Evolutionary conservation across 2,329 filamentous ascomycete genomes (phyloP), one percentile per base, ranked within the genome.

Genomic region (Waltergamsia citrina): DNA sequence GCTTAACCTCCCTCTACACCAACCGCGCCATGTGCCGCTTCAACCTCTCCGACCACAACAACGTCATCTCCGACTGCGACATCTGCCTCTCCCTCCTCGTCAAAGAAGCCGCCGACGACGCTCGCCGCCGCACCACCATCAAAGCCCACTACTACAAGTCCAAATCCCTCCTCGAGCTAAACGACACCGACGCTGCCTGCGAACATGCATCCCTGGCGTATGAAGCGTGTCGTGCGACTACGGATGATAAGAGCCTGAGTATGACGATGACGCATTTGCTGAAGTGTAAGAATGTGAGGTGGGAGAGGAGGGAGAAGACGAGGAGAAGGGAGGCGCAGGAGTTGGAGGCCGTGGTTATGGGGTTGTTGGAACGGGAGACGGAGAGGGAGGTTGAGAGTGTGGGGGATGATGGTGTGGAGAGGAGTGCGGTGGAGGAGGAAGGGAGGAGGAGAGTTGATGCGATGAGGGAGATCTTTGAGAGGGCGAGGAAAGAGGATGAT

Each of bases 1-100:
- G 66, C 36, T 92, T 94, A 52, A 75, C 82, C 2, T 67, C 81
- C 20, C 71, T 94, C 33, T 95, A 87, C 60, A 90, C 86, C 25
- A 96, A 95, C 60, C 84, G 88, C 35, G 85, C 87, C 33, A 82
- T 94, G 60, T 78, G 82, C 4, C 76, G 87, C 26, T 67, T 92
- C 38, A 84, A 82, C 58, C 71, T 94, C 16, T 62, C 70, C 39
- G 67, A 76, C 46, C 93, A 81, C 74, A 71, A 84, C 20, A 77
- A 69, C 8, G 86, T 81, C 32, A 79, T 92, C 42, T 65, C 75
- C 39, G 88, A 95, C 57, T 90, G 87, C 51, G 59, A 80, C 34
- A 67, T 75, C 33, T 86, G 83, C 42, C 78, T 95, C 32, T 69
- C 76, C 38, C 67, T 93, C 6, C 64, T 74, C 19, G 65, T 70